Conservation (phyloP, 768 basidiomycete species). For the Gymnopilus junonius region DNA sequence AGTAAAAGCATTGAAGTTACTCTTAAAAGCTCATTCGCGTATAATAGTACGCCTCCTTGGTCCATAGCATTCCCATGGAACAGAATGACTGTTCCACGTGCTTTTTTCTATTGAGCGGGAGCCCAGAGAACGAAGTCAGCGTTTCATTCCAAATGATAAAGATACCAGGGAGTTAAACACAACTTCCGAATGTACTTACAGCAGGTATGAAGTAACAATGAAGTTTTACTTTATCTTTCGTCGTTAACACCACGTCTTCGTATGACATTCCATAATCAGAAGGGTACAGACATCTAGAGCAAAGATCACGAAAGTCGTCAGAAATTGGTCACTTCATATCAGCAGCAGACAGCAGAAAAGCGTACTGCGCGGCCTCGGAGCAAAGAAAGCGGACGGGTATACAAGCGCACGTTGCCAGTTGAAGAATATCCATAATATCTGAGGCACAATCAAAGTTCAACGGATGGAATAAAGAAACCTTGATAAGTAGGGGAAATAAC, state of each 20-base stretch:
- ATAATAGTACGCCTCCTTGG: conserved; percentile 69
- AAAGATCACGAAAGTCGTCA: background rate
- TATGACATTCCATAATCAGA: conserved; percentile 1
- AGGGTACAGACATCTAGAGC: background rate
- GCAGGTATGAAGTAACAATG: conserved; percentile 13
- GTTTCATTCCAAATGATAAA: too few species aligned
- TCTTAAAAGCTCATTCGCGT: conserved; percentile 63
- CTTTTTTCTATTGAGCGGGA: background rate
- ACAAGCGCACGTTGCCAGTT: conserved; percentile 11
- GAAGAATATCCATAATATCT: background rate
- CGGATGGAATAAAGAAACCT: background rate
- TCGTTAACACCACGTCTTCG: conserved; percentile 12
- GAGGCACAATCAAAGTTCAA: background rate
- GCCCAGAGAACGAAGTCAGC: background rate
- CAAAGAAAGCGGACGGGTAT: conserved; percentile 10
- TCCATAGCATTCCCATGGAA: conserved; percentile 87
- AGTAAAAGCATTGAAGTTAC: conserved; percentile 87
- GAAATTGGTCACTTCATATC: background rate
- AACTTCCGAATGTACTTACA: background rate
- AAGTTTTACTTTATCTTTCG: conserved; percentile 21
- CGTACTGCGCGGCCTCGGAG: background rate
- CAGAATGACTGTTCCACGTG: conserved; percentile 67
- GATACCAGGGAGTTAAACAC: conserved; percentile 18
- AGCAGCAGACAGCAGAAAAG: background rate
- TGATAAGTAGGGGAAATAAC: background rate